Conservation (phyloP, 805 yeast species). For the Wickerhamiella occidentalis region DNA sequence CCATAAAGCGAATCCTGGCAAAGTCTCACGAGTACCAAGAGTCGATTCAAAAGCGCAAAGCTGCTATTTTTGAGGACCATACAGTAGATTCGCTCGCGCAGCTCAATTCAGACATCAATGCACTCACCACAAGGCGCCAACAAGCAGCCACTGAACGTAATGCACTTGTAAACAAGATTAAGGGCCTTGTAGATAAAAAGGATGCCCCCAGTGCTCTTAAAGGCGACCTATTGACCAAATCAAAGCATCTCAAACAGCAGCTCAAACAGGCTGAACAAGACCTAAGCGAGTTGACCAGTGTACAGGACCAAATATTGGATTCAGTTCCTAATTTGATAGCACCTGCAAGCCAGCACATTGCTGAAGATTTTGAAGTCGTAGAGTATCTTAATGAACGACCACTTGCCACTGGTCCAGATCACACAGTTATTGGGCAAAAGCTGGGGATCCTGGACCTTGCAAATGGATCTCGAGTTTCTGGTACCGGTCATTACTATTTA, state of each 20-base stretch:
- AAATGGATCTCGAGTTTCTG: conserved; percentile 63
- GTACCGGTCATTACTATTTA: conserved; percentile 57
- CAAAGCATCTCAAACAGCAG: conserved; percentile 17
- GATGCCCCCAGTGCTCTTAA: conserved; percentile 17
- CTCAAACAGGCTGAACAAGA: conserved; percentile 16
- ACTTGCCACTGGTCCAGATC: conserved; percentile 34
- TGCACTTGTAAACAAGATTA: conserved; percentile 14
- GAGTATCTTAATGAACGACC: conserved; percentile 16
- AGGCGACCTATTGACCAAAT: conserved; percentile 14
- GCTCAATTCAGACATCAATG: conserved; percentile 19
- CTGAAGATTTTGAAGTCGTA: conserved; percentile 19
- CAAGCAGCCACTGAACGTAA: conserved; percentile 19
- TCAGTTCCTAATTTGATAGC: conserved; percentile 27
- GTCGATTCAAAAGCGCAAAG: conserved; percentile 21
- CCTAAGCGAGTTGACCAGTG: conserved; percentile 12
- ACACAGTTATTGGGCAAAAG: conserved; percentile 55
- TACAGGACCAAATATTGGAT: conserved; percentile 19
- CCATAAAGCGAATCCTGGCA: conserved; percentile 17
- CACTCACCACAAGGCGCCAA: conserved; percentile 14
- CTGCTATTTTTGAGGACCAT: conserved; percentile 15
- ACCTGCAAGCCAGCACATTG: conserved; percentile 16
- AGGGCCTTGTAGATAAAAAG: background rate
- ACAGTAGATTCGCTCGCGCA: conserved; percentile 21
- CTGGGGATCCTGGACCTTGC: conserved; percentile 57
- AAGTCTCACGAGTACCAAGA: conserved; percentile 18